These are phyloP conservation scores for Coprinopsis strossmayeri DNA, from an alignment of 768 basidiomycete species.

Conservation along the genomic window DNA sequence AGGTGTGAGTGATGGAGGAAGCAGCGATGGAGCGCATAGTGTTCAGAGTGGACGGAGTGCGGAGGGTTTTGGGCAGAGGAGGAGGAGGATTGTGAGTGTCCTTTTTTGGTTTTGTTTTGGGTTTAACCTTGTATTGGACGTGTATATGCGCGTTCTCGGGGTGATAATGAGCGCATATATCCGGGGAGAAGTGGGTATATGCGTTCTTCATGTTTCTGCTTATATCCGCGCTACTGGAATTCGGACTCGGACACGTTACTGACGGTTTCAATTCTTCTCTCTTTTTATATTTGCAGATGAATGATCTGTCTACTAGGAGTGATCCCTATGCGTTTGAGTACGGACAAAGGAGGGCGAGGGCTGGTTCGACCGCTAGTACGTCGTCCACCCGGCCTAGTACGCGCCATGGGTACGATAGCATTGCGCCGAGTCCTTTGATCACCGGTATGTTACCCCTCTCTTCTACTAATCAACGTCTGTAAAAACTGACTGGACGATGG, in stretches of 20 bases:
- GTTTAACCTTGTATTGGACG: not conserved
- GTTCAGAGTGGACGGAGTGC: not conserved
- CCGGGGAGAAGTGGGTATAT: not conserved
- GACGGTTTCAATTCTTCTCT: not conserved
- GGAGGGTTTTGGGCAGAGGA: not conserved
- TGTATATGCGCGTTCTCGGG: no score
- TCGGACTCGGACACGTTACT: no score
- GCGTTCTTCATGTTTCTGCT: not conserved
- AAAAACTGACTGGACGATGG: not conserved
- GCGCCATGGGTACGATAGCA: constrained; percentile 1
- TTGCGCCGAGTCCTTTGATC: not conserved
- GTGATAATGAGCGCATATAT: no score
- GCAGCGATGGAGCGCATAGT: constrained; percentile 6
- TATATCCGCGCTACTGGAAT: not conserved
- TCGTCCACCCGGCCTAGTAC: not conserved
- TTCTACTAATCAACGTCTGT: not conserved
- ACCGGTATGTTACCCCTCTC: not conserved
- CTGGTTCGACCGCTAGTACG: not conserved
- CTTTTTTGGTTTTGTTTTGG: not conserved
- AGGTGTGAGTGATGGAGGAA: not conserved
- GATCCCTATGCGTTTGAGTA: constrained; percentile 3
- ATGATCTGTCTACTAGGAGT: not conserved
- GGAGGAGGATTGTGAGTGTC: constrained; percentile 2
- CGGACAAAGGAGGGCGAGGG: not conserved
- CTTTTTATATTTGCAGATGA: not conserved